Base-by-base conservation (phyloP, 768 basidiomycete genomes). In the Rhizopogon roseolus region DNA sequence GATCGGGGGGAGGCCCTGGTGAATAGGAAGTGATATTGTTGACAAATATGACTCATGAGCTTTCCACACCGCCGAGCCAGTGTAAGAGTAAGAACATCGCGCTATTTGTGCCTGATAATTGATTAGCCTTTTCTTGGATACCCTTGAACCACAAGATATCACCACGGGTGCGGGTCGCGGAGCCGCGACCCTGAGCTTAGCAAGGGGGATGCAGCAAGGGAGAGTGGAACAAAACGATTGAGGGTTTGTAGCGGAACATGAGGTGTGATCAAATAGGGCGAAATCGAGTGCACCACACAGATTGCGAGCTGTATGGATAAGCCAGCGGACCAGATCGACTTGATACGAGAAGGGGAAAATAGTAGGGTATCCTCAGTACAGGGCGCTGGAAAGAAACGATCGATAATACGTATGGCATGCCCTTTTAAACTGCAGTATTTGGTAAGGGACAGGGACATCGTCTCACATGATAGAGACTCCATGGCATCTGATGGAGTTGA, bases 171-270 rank as follows among this genome's bases (percentile, higher is more conserved):
- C 53, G 36, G 54, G 56, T 34, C 59, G 58, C 32, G 70, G 68
- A 5, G 63, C 64, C 9, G 63, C 66, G 32, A 70, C 29, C 8
- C 61, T 62, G 5, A 61, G 60, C 34, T 62, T 56, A n/a, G 60
- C 59, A 39, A 64, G 41, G 53, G 56, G n/a, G 17, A 61, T 32
- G 41, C 14, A 39, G 58, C 64, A 28, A 65, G 37, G 66, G 14
- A 11, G 60, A 55, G 44, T 58, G 61, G 64, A 69, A 67, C 55
- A 66, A 60, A 63, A 66, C 65, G 49, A 39, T 50, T 42, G 29
- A 44, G 50, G 11, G 49, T 50, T 56, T 57, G 56, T 58, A 50
- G 43, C 57, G n/a, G 58, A 58, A 51, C 58, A n/a, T 27, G 58
- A 54, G 44, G 32, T 50, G 51, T 55, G 44, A 52, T 58, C 56